These are phyloP conservation scores for Quercus tomentella DNA, from an alignment of 331 rosid species.

Conservation along the genomic window DNA sequence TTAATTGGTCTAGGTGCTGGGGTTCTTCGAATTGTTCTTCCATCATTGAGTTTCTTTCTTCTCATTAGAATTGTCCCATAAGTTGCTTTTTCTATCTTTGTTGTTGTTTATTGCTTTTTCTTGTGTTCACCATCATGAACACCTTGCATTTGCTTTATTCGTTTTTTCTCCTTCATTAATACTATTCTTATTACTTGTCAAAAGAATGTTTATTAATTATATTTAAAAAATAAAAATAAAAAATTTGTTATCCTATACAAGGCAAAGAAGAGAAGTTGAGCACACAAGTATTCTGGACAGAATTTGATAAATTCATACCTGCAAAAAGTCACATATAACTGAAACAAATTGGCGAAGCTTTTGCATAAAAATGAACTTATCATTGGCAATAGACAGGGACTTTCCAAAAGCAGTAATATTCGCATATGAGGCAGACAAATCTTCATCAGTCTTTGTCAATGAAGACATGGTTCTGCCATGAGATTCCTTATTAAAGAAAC, in stretches of 20 bases:
- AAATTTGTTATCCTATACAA: background rate
- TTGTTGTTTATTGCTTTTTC: too few species aligned
- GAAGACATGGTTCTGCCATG: slow-evolving; percentile 61
- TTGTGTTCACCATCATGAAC: too few species aligned
- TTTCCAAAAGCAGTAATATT: slow-evolving; percentile 76
- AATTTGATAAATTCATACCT: slow-evolving; percentile 47
- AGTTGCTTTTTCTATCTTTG: too few species aligned
- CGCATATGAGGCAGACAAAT: slow-evolving; percentile 73
- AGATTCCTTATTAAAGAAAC: slow-evolving; percentile 54
- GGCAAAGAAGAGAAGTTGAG: slow-evolving; percentile 5
- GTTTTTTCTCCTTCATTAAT: too few species aligned
- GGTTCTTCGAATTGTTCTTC: too few species aligned
- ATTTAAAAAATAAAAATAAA: too few species aligned
- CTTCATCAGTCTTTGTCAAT: slow-evolving; percentile 63
- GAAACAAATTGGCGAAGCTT: slow-evolving; percentile 75
- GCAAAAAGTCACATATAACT: slow-evolving; percentile 75
- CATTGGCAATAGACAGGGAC: slow-evolving; percentile 66
- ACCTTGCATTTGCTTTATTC: too few species aligned
- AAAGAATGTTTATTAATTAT: too few species aligned
- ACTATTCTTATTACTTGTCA: too few species aligned
- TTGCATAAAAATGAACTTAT: slow-evolving; percentile 87
- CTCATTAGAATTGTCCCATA: too few species aligned
- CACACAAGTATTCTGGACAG: slow-evolving; percentile 9
- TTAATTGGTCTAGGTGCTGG: too few species aligned
- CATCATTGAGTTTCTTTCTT: too few species aligned